phyloP scores from a whole-genome alignment of 257 asterid species.

The Misopates orontium region DNA sequence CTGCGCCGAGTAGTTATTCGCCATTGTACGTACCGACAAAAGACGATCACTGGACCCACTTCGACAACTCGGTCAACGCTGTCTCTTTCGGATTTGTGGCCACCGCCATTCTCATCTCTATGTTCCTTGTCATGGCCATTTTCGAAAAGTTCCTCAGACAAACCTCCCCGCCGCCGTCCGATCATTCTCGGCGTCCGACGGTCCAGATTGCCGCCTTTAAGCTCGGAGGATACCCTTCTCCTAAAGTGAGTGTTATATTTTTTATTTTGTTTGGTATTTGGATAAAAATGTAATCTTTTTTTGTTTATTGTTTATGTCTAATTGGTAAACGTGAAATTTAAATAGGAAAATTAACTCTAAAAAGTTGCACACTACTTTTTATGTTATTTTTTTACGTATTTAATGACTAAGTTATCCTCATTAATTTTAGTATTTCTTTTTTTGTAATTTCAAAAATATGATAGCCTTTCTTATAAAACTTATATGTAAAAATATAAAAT shows the following conservation, averaged over 20 bases:
- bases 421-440: background rate
- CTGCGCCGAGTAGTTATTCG: constrained; percentile 61
- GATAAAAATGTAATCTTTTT: too few relatives aligned
- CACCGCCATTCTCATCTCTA: constrained; percentile 85
- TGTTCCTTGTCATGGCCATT: constrained; percentile 91
- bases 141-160: constrained; percentile 76
- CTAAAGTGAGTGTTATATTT: constrained; percentile 55
- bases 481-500: too few relatives aligned
- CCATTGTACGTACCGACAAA: constrained; percentile 44
- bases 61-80: constrained; percentile 84
- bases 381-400: too few relatives aligned
- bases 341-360: too few relatives aligned
- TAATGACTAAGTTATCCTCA: too few relatives aligned
- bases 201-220: constrained; percentile 26
- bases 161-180: constrained; percentile 39
- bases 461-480: too few relatives aligned
- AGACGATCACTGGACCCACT: constrained; percentile 83
- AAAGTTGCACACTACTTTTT: too few relatives aligned
- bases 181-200: constrained; percentile 30
- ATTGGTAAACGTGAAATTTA: too few relatives aligned
- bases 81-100: constrained; percentile 94
- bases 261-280: background rate
- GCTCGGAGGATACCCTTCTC: constrained; percentile 48
- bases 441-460: background rate
- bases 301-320: too few relatives aligned